A percentile compares a stretch with the other conserved stretches of the same genome.
phyloP scores from a whole-genome alignment of 1,139 yeast genomes.

The Pichia sp. region DNA sequence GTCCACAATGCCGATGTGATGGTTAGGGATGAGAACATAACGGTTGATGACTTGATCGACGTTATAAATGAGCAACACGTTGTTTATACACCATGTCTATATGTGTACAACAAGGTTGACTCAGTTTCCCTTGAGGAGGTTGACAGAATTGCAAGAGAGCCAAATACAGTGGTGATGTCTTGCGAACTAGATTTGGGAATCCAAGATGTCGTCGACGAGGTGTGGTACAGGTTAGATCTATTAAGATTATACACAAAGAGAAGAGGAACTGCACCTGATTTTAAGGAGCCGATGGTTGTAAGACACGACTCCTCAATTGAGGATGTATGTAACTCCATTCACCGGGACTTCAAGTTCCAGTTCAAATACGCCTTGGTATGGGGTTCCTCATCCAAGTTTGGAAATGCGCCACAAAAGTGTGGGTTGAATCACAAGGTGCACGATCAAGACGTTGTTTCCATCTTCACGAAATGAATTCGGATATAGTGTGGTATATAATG shows the following conservation, averaged over 20 bases:
- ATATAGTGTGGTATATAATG: not conserved
- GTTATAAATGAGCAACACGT: constrained; percentile 83
- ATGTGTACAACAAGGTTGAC: constrained; percentile 92
- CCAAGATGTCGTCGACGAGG: constrained; percentile 82
- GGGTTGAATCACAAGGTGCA: constrained; percentile 78
- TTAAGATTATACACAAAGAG: constrained; percentile 82
- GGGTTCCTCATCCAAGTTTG: constrained; percentile 84
- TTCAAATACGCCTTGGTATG: constrained; percentile 93
- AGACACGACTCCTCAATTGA: constrained; percentile 73
- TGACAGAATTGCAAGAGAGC: constrained; percentile 85
- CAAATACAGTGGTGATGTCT: constrained; percentile 89
- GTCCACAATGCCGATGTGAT: constrained; percentile 92
- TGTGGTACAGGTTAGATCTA: constrained; percentile 83
- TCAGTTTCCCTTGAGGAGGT: constrained; percentile 94
- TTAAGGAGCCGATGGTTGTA: constrained; percentile 87
- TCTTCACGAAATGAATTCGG: constrained; percentile 61
- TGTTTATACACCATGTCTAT: constrained; percentile 84
- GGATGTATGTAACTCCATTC: constrained; percentile 88
- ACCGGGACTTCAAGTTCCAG: constrained; percentile 85
- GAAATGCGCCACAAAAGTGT: constrained; percentile 92
- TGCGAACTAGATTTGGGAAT: constrained; percentile 85
- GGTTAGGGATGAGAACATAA: constrained; percentile 81
- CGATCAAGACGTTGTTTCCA: constrained; percentile 92
- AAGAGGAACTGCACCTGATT: constrained; percentile 76
- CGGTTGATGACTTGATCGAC: constrained; percentile 92